Conservation (phyloP, 2,329 filamentous ascomycete species). For the Scleromitrula shiraiana region DNA sequence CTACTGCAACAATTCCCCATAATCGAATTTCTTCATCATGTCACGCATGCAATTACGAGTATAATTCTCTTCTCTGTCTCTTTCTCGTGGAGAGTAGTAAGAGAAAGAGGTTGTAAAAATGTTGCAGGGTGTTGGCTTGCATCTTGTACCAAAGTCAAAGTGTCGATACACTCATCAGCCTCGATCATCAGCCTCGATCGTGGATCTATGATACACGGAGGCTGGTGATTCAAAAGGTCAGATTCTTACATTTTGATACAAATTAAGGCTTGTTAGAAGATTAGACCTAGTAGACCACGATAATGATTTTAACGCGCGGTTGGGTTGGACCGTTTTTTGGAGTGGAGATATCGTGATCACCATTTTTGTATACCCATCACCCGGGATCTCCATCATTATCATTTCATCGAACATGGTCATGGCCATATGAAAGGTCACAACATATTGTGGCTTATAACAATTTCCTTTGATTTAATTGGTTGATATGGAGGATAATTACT, state of each 20-base stretch:
- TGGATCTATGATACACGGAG: neutral
- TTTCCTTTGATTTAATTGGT: no score
- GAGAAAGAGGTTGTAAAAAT: slow-evolving; percentile 1
- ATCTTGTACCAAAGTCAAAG: neutral
- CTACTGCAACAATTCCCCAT: slow-evolving; percentile 9
- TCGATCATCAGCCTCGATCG: neutral
- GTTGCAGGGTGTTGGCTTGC: neutral
- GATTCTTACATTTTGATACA: neutral
- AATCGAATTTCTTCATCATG: slow-evolving; percentile 5
- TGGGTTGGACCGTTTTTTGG: neutral
- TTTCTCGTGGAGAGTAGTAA: neutral
- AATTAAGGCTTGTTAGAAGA: neutral
- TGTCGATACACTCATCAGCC: neutral
- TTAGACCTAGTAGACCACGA: no score
- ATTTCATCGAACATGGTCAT: no score
- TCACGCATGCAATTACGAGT: neutral
- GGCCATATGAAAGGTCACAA: no score
- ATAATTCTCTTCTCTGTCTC: neutral
- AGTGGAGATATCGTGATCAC: neutral
- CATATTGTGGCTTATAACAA: no score
- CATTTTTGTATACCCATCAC: no score
- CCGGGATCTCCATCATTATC: no score
- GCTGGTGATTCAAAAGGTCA: neutral
- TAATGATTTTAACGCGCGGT: neutral
- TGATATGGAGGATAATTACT: no score